Evolutionary conservation across 164 flowering plant species (phyloP), one percentile per base, ranked within the genome.

Genomic region (Vitis rupestris): DNA sequence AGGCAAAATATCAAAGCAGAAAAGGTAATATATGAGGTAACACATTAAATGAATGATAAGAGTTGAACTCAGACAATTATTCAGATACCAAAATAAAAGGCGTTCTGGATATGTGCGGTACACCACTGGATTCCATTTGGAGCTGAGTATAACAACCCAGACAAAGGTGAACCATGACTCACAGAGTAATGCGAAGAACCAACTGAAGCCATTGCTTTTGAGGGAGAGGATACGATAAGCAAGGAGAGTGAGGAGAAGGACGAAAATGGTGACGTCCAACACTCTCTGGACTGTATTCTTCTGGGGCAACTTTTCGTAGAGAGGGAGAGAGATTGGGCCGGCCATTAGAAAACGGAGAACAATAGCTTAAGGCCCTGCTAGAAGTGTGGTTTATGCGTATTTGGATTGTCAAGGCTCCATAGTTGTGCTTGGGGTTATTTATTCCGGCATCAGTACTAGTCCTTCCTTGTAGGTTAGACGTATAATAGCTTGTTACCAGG

Each of bases 161-260:
- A 50, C 29, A 74, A 80, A 66, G 44, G 44, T 31, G 44, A 31
- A 31, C 44, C 44, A 31, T 31, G 44, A 31, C 7, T 31, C 6
- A 31, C 44, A 31, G 44, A 31, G 7, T 31, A 31, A 31, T 31
- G 44, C 44, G 7, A 31, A 2, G 44, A 6, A 52, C 82, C 81
- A 78, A 50, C 59, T 19, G 30, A 64, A 1, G 11, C 74, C 73
- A 17, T 70, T 70, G 19, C 30, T 19, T 10, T 59, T 14, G 14
- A 77, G 64, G 1, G 60, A 65, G 10, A 48, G 19, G 17, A 84
- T 30, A 9, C 84, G 85, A 53, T 82, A 80, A 29, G 55, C n/a
- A 51, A 84, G 70, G 49, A 82, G 78, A n/a, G 80, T 71, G 10
- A 82, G 60, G 56, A 82, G 79, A 29, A 82, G 78, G 63, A 72